Evolutionary conservation across 306 rosid species (phyloP).

Genomic region (Fagus crenata): DNA sequence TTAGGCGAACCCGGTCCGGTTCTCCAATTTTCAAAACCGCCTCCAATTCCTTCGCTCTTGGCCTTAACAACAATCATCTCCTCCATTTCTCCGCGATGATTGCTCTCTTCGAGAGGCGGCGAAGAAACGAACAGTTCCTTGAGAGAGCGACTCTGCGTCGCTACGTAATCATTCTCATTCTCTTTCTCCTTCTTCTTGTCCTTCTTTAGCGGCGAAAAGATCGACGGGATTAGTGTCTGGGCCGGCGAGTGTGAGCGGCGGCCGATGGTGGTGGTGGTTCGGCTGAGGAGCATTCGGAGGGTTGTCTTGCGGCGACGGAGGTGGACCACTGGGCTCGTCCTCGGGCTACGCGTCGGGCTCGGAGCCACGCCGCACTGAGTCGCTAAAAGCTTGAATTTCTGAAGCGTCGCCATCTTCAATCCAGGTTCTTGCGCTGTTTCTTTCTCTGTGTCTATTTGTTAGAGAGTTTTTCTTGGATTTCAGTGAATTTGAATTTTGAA

Average conservation of each 20-base stretch:
- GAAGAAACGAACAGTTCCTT: conserved; percentile 73
- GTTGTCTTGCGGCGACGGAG: conserved; percentile 73
- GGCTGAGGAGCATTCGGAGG: conserved; percentile 58
- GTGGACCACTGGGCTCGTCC: conserved; percentile 67
- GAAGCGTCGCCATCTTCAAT: conserved; percentile 64
- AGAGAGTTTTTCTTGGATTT: conserved; percentile 16
- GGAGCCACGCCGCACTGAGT: conserved; percentile 69
- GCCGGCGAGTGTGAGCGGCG: conserved; percentile 41
- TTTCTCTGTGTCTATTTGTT: neutral
- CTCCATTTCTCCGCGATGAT: neutral
- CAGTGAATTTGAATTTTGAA: conserved; percentile 57
- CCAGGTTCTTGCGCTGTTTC: conserved; percentile 14
- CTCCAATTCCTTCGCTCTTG: conserved; percentile 15
- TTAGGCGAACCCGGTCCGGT: conserved; percentile 46
- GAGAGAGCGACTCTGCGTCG: conserved; percentile 50
- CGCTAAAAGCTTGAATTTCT: conserved; percentile 75
- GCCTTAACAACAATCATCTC: conserved; percentile 9
- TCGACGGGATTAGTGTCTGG: conserved; percentile 28
- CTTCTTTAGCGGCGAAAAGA: conserved; percentile 22
- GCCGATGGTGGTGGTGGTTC: conserved; percentile 13
- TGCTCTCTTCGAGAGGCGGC: conserved; percentile 43
- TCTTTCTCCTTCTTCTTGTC: conserved; percentile 6
- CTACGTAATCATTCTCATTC: conserved; percentile 30
- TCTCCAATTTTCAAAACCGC: conserved; percentile 30
- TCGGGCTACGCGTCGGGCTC: conserved; percentile 76